Conservation (phyloP, 2,329 filamentous ascomycete genomes). For the Nemania abortiva region DNA sequence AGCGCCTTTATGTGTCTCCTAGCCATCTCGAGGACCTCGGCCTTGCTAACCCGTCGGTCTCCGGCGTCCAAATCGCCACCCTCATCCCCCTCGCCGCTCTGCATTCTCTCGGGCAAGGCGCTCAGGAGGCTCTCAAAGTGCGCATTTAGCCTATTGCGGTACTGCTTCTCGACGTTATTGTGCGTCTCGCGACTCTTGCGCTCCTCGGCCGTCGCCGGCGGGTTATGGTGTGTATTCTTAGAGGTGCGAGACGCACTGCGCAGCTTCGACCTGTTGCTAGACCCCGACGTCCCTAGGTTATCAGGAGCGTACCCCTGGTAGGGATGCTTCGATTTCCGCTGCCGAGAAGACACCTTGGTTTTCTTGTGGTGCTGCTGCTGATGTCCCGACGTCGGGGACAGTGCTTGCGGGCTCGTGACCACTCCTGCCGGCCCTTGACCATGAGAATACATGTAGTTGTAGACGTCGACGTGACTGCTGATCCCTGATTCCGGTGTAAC, state of each 20-base stretch:
- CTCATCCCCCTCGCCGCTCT: constrained; percentile 47
- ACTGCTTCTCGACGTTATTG: constrained; percentile 63
- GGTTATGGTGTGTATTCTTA: constrained; percentile 54
- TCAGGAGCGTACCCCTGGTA: constrained; percentile 40
- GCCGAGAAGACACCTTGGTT: constrained; percentile 37
- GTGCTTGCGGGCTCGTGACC: constrained; percentile 39
- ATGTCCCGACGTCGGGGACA: constrained; percentile 38
- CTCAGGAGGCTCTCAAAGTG: constrained; percentile 60
- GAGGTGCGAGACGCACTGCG: constrained; percentile 52
- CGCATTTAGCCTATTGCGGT: constrained; percentile 60
- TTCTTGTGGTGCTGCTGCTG: constrained; percentile 40
- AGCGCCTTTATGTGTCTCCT: constrained; percentile 57
- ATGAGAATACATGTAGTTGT: constrained; percentile 46
- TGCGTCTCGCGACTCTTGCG: constrained; percentile 54
- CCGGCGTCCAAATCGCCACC: constrained; percentile 42
- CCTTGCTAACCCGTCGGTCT: constrained; percentile 56
- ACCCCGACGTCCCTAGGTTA: constrained; percentile 11
- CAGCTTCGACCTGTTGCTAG: constrained; percentile 46
- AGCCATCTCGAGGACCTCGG: constrained; percentile 61
- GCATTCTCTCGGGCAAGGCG: constrained; percentile 55
- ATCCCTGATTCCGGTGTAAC: constrained; percentile 43
- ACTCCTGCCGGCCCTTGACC: constrained; percentile 39
- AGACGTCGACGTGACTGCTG: constrained; percentile 41
- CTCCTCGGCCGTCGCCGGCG: constrained; percentile 51
- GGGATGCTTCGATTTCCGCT: constrained; percentile 38